Conservation (phyloP, 129 eudicot species). For the Heracleum sosnowskyi region DNA sequence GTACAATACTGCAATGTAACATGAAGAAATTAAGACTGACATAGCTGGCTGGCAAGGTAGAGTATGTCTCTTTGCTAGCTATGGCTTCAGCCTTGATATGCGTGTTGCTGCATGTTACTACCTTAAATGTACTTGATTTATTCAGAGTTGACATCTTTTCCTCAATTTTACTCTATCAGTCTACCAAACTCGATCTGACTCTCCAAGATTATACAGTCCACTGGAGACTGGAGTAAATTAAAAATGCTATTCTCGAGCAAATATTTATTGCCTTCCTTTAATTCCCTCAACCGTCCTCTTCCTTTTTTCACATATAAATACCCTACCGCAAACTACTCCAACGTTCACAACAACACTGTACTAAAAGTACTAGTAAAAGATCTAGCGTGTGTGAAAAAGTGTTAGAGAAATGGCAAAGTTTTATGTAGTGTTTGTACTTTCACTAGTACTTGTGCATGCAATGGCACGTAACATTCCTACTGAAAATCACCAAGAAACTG, state of each 20-base stretch:
- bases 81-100: neutral
- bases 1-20: no score
- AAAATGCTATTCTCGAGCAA: neutral
- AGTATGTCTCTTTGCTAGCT: neutral
- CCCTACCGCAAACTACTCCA: neutral
- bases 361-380: neutral
- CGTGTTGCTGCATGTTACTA: neutral
- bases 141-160: neutral
- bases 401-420: conserved; percentile 8
- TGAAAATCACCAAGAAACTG: neutral
- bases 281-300: conserved; percentile 5
- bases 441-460: conserved; percentile 16
- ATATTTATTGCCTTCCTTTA: neutral
- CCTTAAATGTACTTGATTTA: neutral
- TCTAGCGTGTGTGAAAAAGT: neutral
- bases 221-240: neutral
- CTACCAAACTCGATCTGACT: neutral
- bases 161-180: neutral
- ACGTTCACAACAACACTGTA: neutral
- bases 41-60: neutral
- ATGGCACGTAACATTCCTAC: conserved; percentile 7
- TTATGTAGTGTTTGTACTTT: conserved; percentile 7
- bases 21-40: neutral
- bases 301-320: neutral
- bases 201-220: neutral